A percentile compares a stretch with the other conserved stretches of the same genome.
Conservation (phyloP, 768 basidiomycete genomes). For the Leccinum barrowsii region DNA sequence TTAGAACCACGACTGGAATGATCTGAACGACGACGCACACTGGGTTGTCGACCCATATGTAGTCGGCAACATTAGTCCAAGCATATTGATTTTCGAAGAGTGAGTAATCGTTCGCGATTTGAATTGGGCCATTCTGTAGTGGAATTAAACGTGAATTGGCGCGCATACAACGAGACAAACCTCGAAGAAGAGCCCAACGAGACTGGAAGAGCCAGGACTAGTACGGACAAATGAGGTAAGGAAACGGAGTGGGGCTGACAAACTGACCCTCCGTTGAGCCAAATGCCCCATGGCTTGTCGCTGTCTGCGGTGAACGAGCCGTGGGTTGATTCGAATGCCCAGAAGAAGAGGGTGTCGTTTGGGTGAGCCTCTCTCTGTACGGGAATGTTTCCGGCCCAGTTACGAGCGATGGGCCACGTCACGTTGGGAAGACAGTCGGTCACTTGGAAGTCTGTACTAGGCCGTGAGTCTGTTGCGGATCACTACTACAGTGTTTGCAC, state of each 20-base stretch:
- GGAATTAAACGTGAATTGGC: not conserved
- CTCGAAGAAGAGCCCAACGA: conserved; percentile 63
- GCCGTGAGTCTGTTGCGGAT: not conserved
- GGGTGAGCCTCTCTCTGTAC: conserved; percentile 58
- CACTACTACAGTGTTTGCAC: conserved; percentile 13
- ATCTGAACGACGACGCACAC: conserved; percentile 36
- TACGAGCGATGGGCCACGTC: conserved; percentile 49
- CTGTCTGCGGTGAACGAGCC: conserved; percentile 50
- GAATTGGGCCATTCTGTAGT: conserved; percentile 65
- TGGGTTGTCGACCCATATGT: conserved; percentile 73
- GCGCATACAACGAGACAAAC: conserved; percentile 30
- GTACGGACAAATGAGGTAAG: not conserved
- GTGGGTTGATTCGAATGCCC: conserved; percentile 53
- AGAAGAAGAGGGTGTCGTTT: conserved; percentile 65
- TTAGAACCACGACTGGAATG: not conserved
- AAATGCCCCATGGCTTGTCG: conserved; percentile 66
- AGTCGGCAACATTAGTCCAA: conserved; percentile 61
- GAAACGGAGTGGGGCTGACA: not conserved
- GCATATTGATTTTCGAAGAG: conserved; percentile 49
- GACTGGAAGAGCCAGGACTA: conserved; percentile 68
- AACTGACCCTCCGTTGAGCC: conserved; percentile 68
- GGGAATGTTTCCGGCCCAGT: conserved; percentile 62
- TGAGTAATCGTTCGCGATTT: conserved; percentile 48
- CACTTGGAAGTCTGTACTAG: conserved; percentile 53
- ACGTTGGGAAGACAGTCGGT: conserved; percentile 55